Conservation (phyloP, 306 rosid species). For the Quercus mongolica region DNA sequence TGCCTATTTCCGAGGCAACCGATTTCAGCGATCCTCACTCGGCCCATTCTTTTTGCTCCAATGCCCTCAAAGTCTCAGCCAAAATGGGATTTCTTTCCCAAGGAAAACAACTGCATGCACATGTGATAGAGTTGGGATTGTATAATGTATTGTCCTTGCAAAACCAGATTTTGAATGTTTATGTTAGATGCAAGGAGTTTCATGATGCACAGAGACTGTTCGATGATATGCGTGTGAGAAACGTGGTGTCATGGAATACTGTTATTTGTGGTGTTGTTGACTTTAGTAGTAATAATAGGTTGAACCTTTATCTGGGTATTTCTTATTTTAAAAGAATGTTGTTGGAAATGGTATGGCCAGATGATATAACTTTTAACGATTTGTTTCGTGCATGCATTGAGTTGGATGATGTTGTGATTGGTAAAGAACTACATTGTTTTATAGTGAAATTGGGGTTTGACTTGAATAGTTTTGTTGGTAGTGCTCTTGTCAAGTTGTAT, state of each 20-base stretch:
- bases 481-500: constrained; percentile 55
- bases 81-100: constrained; percentile 42
- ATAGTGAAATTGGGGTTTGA: constrained; percentile 49
- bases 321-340: constrained; percentile 59
- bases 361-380: constrained; percentile 49
- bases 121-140: constrained; percentile 50
- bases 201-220: constrained; percentile 49
- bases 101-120: constrained; percentile 65
- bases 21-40: constrained; percentile 28
- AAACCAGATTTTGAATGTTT: constrained; percentile 47
- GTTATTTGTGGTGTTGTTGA: constrained; percentile 47
- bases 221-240: constrained; percentile 62
- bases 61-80: constrained; percentile 57
- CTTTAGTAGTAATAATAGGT: constrained; percentile 13
- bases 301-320: constrained; percentile 22
- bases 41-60: constrained; percentile 36
- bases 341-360: constrained; percentile 47
- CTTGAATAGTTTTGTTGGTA: constrained; percentile 59
- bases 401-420: constrained; percentile 42
- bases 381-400: constrained; percentile 47
- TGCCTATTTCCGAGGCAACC: constrained; percentile 31
- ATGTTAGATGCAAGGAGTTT: constrained; percentile 41
- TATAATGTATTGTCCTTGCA: constrained; percentile 42
- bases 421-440: constrained; percentile 63
- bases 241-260: constrained; percentile 70